A percentile compares a stretch with the other conserved stretches of the same genome.
These are phyloP conservation scores for Odonthalia washingtoniensis DNA, from an alignment of 31 red algal genomes.

Conservation along the genomic window DNA sequence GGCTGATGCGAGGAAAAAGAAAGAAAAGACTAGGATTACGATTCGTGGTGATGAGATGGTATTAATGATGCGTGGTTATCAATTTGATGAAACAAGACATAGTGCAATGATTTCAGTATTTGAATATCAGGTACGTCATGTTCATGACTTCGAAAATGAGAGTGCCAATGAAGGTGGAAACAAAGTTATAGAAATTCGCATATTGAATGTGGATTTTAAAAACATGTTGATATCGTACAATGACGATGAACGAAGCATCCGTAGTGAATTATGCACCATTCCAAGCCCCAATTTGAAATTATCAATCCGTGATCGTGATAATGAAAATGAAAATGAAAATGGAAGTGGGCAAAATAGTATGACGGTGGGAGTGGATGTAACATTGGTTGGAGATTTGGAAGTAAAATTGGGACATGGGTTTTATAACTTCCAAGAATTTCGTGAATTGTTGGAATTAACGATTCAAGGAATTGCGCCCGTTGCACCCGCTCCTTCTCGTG, in stretches of 20 bases:
- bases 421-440: conserved; percentile 71
- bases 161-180: neutral
- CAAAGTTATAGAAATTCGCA: neutral
- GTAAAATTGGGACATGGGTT: conserved; percentile 69
- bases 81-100: conserved; percentile 71
- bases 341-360: conserved; percentile 4
- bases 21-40: conserved; percentile 33
- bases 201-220: conserved; percentile 48
- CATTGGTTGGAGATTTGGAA: conserved; percentile 57
- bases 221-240: conserved; percentile 64
- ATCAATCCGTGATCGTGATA: conserved; percentile 20
- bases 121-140: conserved; percentile 49
- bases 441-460: conserved; percentile 53
- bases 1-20: neutral
- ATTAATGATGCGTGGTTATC: conserved; percentile 65
- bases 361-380: conserved; percentile 42
- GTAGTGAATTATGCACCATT: conserved; percentile 71
- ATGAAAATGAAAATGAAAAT: too few species aligned
- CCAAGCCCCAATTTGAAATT: conserved; percentile 55
- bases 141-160: conserved; percentile 16
- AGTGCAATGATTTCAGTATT: conserved; percentile 56
- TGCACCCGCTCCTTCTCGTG: neutral
- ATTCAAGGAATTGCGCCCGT: conserved; percentile 57
- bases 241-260: conserved; percentile 66
- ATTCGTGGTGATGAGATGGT: conserved; percentile 57